These are phyloP conservation scores for Mycena indigotica DNA, from an alignment of 768 basidiomycete genomes.

Conservation along the genomic window DNA sequence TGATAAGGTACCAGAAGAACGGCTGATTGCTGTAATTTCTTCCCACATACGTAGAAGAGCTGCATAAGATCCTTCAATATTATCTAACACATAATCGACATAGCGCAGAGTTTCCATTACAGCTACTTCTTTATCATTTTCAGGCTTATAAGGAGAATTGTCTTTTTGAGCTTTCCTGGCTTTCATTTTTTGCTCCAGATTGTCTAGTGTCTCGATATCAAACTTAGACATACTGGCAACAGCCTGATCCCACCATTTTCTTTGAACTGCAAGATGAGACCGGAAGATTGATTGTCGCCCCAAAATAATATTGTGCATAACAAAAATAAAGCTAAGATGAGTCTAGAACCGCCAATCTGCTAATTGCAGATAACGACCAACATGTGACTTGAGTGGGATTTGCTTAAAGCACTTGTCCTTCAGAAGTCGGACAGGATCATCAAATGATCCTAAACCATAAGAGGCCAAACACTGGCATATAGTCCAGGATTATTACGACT, in stretches of 20 bases:
- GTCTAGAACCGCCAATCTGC: constrained; percentile 13
- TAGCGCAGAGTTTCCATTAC: constrained; percentile 18
- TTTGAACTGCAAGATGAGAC: constrained; percentile 1
- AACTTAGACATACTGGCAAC: background rate
- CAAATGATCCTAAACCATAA: constrained; percentile 13
- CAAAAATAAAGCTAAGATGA: constrained; percentile 17
- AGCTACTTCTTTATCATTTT: constrained; percentile 7
- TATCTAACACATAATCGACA: constrained; percentile 20
- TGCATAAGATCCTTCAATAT: constrained; percentile 22
- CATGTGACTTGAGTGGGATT: constrained; percentile 2
- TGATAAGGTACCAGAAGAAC: constrained; percentile 12
- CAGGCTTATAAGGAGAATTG: background rate
- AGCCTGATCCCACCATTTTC: constrained; percentile 3
- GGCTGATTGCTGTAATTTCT: constrained; percentile 21
- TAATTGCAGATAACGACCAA: background rate
- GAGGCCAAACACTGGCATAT: constrained; percentile 22
- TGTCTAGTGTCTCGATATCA: background rate
- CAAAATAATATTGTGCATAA: constrained; percentile 19
- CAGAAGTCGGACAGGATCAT: constrained; percentile 5
- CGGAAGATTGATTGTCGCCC: constrained; percentile 6
- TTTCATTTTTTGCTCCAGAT: background rate
- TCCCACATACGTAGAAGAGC: constrained; percentile 16
- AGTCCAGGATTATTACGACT: constrained; percentile 15
- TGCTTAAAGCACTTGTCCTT: background rate
- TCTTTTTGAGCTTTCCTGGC: background rate